Percentiles rank a stretch among this genome's conserved stretches.
These are phyloP conservation scores for Cercospora sesami DNA, from an alignment of 2,329 filamentous ascomycete species.

Conservation along the genomic window DNA sequence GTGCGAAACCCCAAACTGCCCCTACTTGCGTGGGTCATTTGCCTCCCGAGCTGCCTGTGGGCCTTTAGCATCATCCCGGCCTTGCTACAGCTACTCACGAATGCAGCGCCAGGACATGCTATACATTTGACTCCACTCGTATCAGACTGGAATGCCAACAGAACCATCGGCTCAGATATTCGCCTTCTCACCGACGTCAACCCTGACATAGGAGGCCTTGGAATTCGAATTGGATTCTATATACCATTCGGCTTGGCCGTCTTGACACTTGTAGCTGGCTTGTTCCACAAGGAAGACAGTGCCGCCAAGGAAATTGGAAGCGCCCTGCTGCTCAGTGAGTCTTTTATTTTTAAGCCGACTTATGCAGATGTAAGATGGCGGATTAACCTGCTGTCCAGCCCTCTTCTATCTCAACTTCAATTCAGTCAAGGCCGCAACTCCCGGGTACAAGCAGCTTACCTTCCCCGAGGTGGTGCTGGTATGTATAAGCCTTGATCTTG, in stretches of 20 bases:
- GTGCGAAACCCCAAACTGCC: not conserved
- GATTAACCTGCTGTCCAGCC: not conserved
- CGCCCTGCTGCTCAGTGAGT: not conserved
- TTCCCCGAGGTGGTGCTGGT: not conserved
- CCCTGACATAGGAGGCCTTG: not conserved
- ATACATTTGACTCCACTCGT: not conserved
- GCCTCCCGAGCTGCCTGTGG: not conserved
- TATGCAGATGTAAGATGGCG: not conserved
- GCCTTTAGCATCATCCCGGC: not conserved
- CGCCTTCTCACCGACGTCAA: not conserved
- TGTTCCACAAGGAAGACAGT: not conserved
- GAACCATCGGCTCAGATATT: not conserved
- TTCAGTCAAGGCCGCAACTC: not conserved
- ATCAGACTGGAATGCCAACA: not conserved
- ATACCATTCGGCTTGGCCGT: not conserved
- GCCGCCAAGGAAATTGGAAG: not conserved
- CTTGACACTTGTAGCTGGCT: not conserved
- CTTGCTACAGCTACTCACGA: not conserved
- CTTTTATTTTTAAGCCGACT: not conserved
- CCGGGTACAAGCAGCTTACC: not conserved
- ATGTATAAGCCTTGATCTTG: not conserved
- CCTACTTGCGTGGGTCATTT: not conserved
- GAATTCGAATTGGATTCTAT: not conserved
- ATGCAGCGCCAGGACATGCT: not conserved
- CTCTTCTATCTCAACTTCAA: not conserved